Percentiles rank a stretch among this genome's conserved stretches.
phyloP scores from a whole-genome alignment of 371 early-diverging fungal genomes.

The Basidiobolus heterosporus region DNA sequence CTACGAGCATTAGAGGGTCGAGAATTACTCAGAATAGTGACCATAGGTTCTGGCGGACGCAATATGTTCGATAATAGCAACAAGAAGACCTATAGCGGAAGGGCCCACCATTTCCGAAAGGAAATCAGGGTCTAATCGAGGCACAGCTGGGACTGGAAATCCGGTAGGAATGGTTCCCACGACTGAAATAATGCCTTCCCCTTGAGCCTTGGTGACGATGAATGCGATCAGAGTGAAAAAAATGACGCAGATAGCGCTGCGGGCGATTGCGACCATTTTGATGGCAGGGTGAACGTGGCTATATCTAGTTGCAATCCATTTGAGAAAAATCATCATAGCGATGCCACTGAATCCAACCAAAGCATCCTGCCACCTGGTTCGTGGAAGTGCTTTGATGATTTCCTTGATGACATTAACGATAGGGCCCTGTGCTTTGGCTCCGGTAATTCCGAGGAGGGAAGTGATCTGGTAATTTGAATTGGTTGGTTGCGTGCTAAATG shows the following conservation, averaged over 20 bases:
- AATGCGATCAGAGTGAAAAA: slow-evolving; percentile 55
- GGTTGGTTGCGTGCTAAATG: slow-evolving; percentile 19
- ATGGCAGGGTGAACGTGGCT: background rate
- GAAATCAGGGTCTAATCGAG: slow-evolving; percentile 21
- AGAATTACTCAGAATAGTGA: background rate
- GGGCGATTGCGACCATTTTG: background rate
- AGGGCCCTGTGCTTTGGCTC: background rate
- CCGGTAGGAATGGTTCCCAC: slow-evolving; percentile 36
- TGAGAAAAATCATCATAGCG: background rate
- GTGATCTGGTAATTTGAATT: slow-evolving; percentile 28
- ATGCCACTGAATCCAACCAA: background rate
- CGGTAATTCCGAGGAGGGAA: slow-evolving; percentile 12
- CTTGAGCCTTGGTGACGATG: slow-evolving; percentile 26
- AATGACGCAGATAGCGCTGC: slow-evolving; percentile 36
- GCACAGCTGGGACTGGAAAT: slow-evolving; percentile 35
- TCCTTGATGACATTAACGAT: background rate
- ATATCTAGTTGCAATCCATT: background rate
- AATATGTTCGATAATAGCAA: slow-evolving; percentile 69
- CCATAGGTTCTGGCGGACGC: slow-evolving; percentile 49
- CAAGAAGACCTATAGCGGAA: slow-evolving; percentile 42
- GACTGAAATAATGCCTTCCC: background rate
- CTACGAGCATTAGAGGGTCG: background rate
- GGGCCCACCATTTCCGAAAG: slow-evolving; percentile 25
- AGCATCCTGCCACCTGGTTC: background rate
- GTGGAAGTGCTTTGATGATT: background rate